phyloP scores from a whole-genome alignment of 78 protist species.

The Dictyostelium citrinum region DNA sequence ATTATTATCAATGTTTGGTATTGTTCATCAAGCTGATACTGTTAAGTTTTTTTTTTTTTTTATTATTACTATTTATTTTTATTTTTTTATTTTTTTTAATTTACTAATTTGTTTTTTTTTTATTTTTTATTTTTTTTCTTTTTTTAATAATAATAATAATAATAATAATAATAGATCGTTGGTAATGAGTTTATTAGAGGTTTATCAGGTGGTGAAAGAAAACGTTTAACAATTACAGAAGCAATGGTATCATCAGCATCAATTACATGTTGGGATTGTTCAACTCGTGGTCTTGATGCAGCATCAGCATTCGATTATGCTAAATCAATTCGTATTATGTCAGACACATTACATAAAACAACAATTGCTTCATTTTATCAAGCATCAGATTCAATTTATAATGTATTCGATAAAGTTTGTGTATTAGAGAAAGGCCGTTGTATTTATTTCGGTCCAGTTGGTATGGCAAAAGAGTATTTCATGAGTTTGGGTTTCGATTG shows the following conservation, averaged over 20 bases:
- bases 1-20: constrained; percentile 51
- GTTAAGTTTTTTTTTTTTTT: neutral
- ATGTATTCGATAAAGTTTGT: constrained; percentile 48
- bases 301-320: constrained; percentile 81
- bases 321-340: constrained; percentile 74
- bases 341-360: constrained; percentile 59
- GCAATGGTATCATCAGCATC: constrained; percentile 75
- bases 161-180: constrained; percentile 68
- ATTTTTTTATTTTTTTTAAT: neutral
- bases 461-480: constrained; percentile 51
- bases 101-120: neutral
- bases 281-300: constrained; percentile 77
- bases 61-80: neutral
- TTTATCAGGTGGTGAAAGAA: constrained; percentile 79
- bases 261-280: constrained; percentile 78
- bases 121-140: neutral
- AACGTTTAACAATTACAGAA: constrained; percentile 71
- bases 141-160: too few species aligned
- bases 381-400: constrained; percentile 65
- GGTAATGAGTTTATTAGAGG: constrained; percentile 79
- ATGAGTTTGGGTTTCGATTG: constrained; percentile 57
- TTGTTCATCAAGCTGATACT: constrained; percentile 66
- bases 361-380: constrained; percentile 75
- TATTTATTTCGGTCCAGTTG: constrained; percentile 71
- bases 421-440: constrained; percentile 67